phyloP scores from a whole-genome alignment of 306 rosid species.

The Quercus rubra region DNA sequence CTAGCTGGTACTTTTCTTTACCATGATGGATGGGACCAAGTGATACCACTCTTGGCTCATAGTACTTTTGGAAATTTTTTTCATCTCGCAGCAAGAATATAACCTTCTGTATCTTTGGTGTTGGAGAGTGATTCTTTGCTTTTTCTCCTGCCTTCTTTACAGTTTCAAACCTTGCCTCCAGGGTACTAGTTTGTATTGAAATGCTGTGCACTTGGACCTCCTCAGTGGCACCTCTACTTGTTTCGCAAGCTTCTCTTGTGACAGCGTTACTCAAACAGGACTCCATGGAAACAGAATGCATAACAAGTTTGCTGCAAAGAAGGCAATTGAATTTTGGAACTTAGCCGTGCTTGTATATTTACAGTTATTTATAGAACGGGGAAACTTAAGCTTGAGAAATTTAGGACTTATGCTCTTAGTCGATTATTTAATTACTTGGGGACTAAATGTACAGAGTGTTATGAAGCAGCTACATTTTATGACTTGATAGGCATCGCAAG shows the following conservation, averaged over 20 bases:
- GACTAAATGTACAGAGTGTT: no score
- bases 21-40: constrained; percentile 25
- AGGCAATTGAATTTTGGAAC: no score
- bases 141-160: background rate
- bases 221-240: background rate
- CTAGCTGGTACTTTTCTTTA: background rate
- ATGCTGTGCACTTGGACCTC: no score
- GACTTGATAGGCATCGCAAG: no score
- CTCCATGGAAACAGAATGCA: background rate
- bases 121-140: no score
- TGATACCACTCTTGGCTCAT: constrained; percentile 14
- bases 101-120: constrained; percentile 22
- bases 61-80: background rate
- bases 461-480: no score
- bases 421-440: no score
- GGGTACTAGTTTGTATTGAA: background rate
- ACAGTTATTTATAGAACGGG: no score
- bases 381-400: background rate
- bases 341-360: background rate
- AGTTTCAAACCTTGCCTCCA: background rate
- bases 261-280: background rate
- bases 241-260: background rate
- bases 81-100: background rate
- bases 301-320: background rate
- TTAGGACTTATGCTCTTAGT: background rate